Conservation (phyloP, 1,284 basidiomycete genomes). For the Boletus sp. region DNA sequence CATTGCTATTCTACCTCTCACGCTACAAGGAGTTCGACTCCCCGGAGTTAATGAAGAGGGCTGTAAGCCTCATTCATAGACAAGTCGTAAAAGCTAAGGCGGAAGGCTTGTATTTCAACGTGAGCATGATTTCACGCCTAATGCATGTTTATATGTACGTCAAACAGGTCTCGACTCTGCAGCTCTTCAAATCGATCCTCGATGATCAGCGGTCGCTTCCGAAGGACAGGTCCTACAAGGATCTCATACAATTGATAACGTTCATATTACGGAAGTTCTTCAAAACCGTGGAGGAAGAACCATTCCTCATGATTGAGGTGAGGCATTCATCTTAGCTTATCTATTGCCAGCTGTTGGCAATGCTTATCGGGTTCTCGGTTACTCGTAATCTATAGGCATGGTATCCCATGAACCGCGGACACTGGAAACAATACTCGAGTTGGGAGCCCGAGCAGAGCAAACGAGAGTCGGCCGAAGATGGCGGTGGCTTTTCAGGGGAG, state of each 20-base stretch:
- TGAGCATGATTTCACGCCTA: constrained; percentile 33
- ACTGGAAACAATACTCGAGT: constrained; percentile 83
- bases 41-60: constrained; percentile 79
- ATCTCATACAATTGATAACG: constrained; percentile 77
- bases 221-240: constrained; percentile 73
- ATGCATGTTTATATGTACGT: constrained; percentile 20
- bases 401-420: constrained; percentile 82
- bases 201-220: constrained; percentile 74
- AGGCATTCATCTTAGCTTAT: constrained; percentile 31
- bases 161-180: constrained; percentile 75
- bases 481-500: constrained; percentile 52
- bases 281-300: constrained; percentile 77
- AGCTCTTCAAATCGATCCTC: constrained; percentile 80
- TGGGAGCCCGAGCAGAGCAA: constrained; percentile 65
- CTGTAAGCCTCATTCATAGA: constrained; percentile 82
- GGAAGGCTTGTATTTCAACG: constrained; percentile 91
- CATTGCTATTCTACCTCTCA: constrained; percentile 75
- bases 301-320: constrained; percentile 81
- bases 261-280: constrained; percentile 89
- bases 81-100: constrained; percentile 86
- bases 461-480: constrained; percentile 42
- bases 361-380: constrained; percentile 14
- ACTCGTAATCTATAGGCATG: constrained; percentile 55
- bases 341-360: constrained; percentile 15
- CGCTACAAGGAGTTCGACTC: constrained; percentile 79